Evolutionary conservation across 2,329 filamentous ascomycete genomes (phyloP), one percentile per base, ranked within the genome.

Genomic region (Gnomoniopsis smithogilvyi): DNA sequence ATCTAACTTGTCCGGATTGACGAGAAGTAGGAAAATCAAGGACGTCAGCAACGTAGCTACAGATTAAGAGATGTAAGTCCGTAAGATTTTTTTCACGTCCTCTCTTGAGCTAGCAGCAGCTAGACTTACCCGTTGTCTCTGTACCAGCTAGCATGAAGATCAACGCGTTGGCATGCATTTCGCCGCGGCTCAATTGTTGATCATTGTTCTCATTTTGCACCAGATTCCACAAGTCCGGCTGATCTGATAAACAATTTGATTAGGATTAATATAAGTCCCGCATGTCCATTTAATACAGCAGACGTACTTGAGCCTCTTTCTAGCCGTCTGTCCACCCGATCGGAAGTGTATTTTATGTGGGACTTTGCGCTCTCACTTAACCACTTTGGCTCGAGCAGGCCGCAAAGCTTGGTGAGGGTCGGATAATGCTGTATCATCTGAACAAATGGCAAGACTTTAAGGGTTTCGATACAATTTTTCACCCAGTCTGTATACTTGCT

Each of bases 401-500:
- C 30, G 10, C 49, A 49, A 3, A 43, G 10, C 10, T 41, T 49
- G 30, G 43, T 56, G 24, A 50, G 11, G 8, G 17, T 24, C 6
- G 53, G 41, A 19, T 52, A 57, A 33, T 51, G 48, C 22, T 58
- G 41, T 33, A 60, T 60, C 6, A 60, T 30, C 8, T 60, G 58
- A 6, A 56, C 21, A 15, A 52, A n/a, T 4, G 54, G 53, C 7
- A 60, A 30, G 17, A 33, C 24, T 26, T 55, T 58, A 19, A 70
- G 56, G 41, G 65, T 62, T 2, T 65, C 54, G 10, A 67, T 54
- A 19, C 73, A 66, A 3, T 65, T 34, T 6, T 65, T 59, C 11
- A 68, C 63, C 71, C 71, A 74, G 30, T 64, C 66, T 15, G 65
- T 58, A 36, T 66, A 65, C 51, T 34, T 46, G 63, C 67, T 69